These are phyloP conservation scores for Apophysomyces trapeziformis DNA, from an alignment of 371 early-diverging fungal species.

Conservation along the genomic window DNA sequence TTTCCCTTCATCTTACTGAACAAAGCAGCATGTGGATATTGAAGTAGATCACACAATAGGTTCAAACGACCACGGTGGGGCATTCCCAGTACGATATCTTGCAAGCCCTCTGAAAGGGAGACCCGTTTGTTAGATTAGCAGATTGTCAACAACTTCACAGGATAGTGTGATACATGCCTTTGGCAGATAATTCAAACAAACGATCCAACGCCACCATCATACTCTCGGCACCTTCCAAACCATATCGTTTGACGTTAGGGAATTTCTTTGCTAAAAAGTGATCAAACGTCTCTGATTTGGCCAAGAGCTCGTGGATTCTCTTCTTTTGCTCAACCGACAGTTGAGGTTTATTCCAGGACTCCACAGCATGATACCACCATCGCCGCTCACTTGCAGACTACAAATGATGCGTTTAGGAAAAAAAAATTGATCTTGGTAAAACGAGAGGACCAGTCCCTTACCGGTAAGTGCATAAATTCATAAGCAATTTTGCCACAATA, in stretches of 20 bases:
- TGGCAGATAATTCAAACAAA: constrained; percentile 74
- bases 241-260: constrained; percentile 94
- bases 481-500: constrained; percentile 92
- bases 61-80: constrained; percentile 98
- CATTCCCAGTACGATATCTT: constrained; percentile 90
- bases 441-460: constrained; percentile 27
- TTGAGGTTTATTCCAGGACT: constrained; percentile 68
- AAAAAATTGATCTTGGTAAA: not conserved
- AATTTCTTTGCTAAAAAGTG: constrained; percentile 96
- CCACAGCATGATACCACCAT: constrained; percentile 90
- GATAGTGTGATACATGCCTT: constrained; percentile 22
- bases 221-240: constrained; percentile 96
- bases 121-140: not conserved
- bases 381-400: constrained; percentile 82
- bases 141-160: not conserved
- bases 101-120: constrained; percentile 59
- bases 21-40: constrained; percentile 78
- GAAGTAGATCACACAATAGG: constrained; percentile 82
- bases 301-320: constrained; percentile 74
- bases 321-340: constrained; percentile 67
- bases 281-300: constrained; percentile 90
- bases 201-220: constrained; percentile 93
- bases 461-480: constrained; percentile 93
- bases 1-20: constrained; percentile 94
- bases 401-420: not conserved